phyloP scores from a whole-genome alignment of 2,329 filamentous ascomycete genomes.

The Colletotrichum kahawae region DNA sequence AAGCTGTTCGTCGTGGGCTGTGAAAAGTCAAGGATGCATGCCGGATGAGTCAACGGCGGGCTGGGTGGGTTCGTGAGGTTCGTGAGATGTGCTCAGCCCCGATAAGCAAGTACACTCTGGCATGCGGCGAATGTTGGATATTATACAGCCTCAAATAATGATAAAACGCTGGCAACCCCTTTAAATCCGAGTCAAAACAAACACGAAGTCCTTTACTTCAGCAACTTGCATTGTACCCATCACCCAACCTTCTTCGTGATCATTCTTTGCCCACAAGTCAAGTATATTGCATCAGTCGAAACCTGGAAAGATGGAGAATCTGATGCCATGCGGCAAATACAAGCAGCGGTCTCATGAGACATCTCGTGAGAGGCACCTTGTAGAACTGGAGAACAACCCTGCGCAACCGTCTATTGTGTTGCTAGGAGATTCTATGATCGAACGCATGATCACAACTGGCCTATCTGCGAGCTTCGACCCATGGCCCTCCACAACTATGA shows the following conservation, averaged over 20 bases:
- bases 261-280: background rate
- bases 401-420: background rate
- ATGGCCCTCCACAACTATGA: background rate
- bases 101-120: background rate
- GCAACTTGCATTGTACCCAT: background rate
- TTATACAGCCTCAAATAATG: background rate
- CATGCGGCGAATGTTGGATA: background rate
- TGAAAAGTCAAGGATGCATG: background rate
- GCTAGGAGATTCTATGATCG: background rate
- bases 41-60: background rate
- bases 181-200: rapidly evolving
- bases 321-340: background rate
- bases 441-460: background rate
- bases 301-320: background rate
- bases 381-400: background rate
- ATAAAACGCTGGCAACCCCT: background rate
- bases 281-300: background rate
- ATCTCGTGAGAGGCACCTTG: background rate
- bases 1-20: background rate
- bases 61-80: background rate
- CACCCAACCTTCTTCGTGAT: background rate
- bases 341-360: background rate
- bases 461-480: background rate
- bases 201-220: background rate
- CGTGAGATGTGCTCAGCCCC: background rate